Evolutionary conservation across 2,329 filamentous ascomycete species (phyloP).

Genomic region (Cladorrhinum sp.): DNA sequence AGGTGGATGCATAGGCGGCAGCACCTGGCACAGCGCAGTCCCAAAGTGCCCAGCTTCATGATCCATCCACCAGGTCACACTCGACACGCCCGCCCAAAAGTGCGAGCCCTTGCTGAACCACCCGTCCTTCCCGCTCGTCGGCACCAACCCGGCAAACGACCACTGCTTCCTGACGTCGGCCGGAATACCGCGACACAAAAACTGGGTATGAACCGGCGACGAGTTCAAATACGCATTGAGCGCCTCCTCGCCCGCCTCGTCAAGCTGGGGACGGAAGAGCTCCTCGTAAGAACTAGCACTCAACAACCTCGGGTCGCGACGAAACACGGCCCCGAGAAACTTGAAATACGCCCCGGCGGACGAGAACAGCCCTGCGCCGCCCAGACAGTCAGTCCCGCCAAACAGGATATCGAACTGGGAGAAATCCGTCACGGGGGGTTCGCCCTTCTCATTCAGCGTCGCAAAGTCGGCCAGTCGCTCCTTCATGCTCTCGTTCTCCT

Average conservation of each 20-base stretch:
- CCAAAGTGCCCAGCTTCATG: slow-evolving; percentile 8
- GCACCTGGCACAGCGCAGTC: slow-evolving; percentile 5
- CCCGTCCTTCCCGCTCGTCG: neutral
- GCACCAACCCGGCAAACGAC: slow-evolving; percentile 10
- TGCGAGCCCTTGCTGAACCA: slow-evolving; percentile 7
- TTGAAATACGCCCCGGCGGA: slow-evolving; percentile 8
- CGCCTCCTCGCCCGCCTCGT: slow-evolving; percentile 1
- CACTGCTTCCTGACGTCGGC: slow-evolving; percentile 8
- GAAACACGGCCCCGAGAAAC: slow-evolving; percentile 14
- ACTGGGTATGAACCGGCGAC: slow-evolving; percentile 2
- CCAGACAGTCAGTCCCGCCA: slow-evolving; percentile 10
- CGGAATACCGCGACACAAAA: slow-evolving; percentile 6
- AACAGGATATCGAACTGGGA: slow-evolving; percentile 6
- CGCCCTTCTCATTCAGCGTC: neutral
- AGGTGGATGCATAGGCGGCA: slow-evolving; percentile 9
- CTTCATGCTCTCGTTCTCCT: slow-evolving; percentile 1
- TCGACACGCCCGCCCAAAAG: slow-evolving; percentile 10
- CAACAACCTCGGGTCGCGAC: slow-evolving; percentile 4
- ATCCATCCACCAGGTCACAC: slow-evolving; percentile 13
- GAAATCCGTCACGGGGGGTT: slow-evolving; percentile 2
- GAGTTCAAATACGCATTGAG: slow-evolving; percentile 8
- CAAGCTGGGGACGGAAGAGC: slow-evolving; percentile 13
- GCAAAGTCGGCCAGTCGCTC: neutral
- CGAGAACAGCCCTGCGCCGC: slow-evolving; percentile 6
- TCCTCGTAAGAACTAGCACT: slow-evolving; percentile 1